Conservation (phyloP, 352 stramenopile species). For the Phytophthora lateralis region DNA sequence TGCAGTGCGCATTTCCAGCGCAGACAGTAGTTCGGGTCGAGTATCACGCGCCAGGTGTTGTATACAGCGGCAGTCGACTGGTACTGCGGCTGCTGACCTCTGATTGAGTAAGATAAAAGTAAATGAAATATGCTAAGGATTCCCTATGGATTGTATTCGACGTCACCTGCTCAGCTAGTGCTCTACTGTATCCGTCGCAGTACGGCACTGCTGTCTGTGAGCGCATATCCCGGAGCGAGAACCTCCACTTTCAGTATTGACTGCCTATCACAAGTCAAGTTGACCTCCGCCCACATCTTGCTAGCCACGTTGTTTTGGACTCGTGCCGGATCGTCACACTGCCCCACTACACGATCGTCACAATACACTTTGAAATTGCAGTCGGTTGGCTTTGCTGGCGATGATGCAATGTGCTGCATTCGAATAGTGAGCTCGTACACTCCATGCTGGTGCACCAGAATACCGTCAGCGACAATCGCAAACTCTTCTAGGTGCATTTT, state of each 20-base stretch:
- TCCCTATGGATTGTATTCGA: neutral
- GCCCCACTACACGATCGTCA: slow-evolving; percentile 13
- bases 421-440: slow-evolving; percentile 41
- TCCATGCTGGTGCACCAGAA: slow-evolving; percentile 27
- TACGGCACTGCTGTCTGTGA: slow-evolving; percentile 28
- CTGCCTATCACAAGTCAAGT: slow-evolving; percentile 4
- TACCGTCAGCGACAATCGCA: slow-evolving; percentile 36
- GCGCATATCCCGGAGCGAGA: slow-evolving; percentile 25
- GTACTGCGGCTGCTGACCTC: slow-evolving; percentile 17
- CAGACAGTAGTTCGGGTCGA: slow-evolving; percentile 36
- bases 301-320: slow-evolving; percentile 17
- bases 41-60: slow-evolving; percentile 29
- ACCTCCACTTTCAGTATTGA: slow-evolving; percentile 28
- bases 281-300: slow-evolving; percentile 15
- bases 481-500: slow-evolving; percentile 23
- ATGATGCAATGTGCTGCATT: slow-evolving; percentile 23
- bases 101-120: neutral
- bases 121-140: neutral
- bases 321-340: slow-evolving; percentile 2
- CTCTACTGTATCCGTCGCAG: slow-evolving; percentile 6
- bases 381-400: neutral
- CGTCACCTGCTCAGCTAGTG: neutral
- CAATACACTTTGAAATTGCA: slow-evolving; percentile 27
- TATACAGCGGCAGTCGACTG: slow-evolving; percentile 23
- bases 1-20: slow-evolving; percentile 25